Evolutionary conservation across 805 yeast genomes (phyloP).

Genomic region (Sungouiella thailandica): DNA sequence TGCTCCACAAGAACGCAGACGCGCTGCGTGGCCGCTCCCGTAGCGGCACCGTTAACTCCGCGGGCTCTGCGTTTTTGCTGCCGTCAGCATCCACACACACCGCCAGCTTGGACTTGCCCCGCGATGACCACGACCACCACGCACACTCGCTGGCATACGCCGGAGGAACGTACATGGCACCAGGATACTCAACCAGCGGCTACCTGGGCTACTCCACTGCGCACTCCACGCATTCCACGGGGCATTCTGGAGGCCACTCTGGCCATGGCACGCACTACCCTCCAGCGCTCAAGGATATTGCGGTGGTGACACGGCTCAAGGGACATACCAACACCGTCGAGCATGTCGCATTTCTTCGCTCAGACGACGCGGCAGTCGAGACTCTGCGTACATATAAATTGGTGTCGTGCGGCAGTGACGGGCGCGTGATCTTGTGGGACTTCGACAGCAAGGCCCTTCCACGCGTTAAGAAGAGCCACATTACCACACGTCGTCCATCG

Average conservation of each 20-base stretch:
- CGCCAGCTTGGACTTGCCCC: conserved; percentile 17
- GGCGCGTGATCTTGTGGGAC: conserved; percentile 39
- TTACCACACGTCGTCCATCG: conserved; percentile 2
- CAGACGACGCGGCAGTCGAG: conserved; percentile 8
- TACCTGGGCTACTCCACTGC: too few relatives aligned
- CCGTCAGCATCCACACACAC: conserved; percentile 21
- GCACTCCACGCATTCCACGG: too few relatives aligned
- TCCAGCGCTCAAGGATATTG: conserved; percentile 33
- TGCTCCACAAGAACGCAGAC: conserved; percentile 15
- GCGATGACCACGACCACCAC: conserved; percentile 14
- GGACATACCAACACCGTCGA: conserved; percentile 37
- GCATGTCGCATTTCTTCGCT: conserved; percentile 22
- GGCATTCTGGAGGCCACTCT: too few relatives aligned
- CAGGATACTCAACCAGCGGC: too few relatives aligned
- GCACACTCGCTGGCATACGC: too few relatives aligned
- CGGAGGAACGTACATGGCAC: too few relatives aligned
- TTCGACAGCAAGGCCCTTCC: conserved; percentile 40
- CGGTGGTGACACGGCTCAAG: conserved; percentile 32
- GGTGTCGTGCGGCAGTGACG: conserved; percentile 37
- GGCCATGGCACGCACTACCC: conserved; percentile 19
- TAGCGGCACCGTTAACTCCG: conserved; percentile 35
- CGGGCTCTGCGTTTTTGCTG: conserved; percentile 19
- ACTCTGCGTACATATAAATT: conserved; percentile 22
- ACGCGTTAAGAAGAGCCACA: conserved; percentile 23
- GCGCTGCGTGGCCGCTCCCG: conserved; percentile 23